phyloP scores from a whole-genome alignment of 176 grass and related monocot genomes.

The Rhynchospora breviuscula region DNA sequence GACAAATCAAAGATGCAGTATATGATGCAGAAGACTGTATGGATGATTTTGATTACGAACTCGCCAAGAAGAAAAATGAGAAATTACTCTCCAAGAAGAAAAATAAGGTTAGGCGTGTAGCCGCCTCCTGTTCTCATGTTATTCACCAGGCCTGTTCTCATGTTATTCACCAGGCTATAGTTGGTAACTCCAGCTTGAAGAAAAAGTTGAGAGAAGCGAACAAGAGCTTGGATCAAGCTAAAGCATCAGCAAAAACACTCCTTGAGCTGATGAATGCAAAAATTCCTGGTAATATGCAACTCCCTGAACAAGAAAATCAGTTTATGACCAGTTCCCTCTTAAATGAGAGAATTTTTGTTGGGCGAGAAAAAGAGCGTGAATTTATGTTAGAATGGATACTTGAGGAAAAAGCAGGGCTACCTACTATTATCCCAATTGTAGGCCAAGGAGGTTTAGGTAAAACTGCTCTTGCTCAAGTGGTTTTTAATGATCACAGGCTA shows the following conservation, averaged over 20 bases:
- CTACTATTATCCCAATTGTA: constrained; percentile 12
- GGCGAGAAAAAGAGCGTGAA: constrained; percentile 11
- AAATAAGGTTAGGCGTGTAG: not conserved
- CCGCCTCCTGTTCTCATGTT: not conserved
- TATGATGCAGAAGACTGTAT: constrained; percentile 42
- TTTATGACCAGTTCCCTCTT: constrained; percentile 9
- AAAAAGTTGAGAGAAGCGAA: not conserved
- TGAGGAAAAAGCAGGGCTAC: not conserved
- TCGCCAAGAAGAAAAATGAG: constrained; percentile 26
- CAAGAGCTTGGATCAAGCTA: not conserved
- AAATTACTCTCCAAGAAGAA: not conserved
- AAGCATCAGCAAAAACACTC: not conserved
- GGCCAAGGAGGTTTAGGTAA: constrained; percentile 38
- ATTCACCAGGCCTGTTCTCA: not conserved
- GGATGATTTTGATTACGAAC: constrained; percentile 34
- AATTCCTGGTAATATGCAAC: not conserved
- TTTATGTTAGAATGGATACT: not conserved
- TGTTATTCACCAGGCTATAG: not conserved
- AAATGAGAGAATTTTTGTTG: constrained; percentile 4
- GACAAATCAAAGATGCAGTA: constrained; percentile 31
- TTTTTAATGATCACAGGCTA: constrained; percentile 22
- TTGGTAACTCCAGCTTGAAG: not conserved
- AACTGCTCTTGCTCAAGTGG: constrained; percentile 35
- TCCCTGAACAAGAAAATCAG: not conserved
- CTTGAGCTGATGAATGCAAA: not conserved